Conservation (phyloP, 495 filamentous ascomycete genomes). For the Amphirosellinia nigrospora region DNA sequence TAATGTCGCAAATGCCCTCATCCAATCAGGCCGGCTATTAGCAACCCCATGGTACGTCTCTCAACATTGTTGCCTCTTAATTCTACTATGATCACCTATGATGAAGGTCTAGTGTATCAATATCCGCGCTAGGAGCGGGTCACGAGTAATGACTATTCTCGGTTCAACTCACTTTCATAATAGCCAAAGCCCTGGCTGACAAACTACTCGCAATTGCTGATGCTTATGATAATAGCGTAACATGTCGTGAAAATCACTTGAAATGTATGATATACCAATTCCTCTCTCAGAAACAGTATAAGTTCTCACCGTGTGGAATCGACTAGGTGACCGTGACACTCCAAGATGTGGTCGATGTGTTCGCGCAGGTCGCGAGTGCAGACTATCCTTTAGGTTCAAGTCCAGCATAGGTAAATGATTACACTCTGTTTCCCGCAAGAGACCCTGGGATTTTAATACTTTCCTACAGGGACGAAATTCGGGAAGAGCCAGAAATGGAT, state of each 20-base stretch:
- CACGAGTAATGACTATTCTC: not conserved
- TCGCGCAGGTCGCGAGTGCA: slow-evolving; percentile 40
- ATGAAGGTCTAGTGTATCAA: not conserved
- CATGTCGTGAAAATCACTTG: slow-evolving; percentile 53
- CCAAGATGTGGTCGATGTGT: slow-evolving; percentile 51
- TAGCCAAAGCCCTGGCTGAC: not conserved
- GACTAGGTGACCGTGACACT: slow-evolving; percentile 50
- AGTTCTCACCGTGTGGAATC: slow-evolving; percentile 7
- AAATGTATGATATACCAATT: slow-evolving; percentile 43
- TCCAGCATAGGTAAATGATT: slow-evolving; percentile 32
- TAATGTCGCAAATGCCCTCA: slow-evolving; percentile 42
- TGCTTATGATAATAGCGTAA: slow-evolving; percentile 40
- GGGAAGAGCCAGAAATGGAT: slow-evolving; percentile 36
- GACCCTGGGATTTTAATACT: slow-evolving; percentile 9
- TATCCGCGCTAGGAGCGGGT: not conserved
- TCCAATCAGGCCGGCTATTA: slow-evolving; percentile 34
- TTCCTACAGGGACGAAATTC: slow-evolving; percentile 33
- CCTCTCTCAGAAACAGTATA: not conserved
- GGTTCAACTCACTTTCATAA: not conserved
- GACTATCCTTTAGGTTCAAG: slow-evolving; percentile 41
- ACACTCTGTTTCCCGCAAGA: not conserved
- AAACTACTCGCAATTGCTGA: slow-evolving; percentile 26
- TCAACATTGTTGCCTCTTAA: not conserved
- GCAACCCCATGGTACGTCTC: slow-evolving; percentile 40
- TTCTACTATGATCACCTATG: not conserved